These are phyloP conservation scores for Chlorella sp. DNA, from an alignment of 139 green algal genomes.

Conservation along the genomic window DNA sequence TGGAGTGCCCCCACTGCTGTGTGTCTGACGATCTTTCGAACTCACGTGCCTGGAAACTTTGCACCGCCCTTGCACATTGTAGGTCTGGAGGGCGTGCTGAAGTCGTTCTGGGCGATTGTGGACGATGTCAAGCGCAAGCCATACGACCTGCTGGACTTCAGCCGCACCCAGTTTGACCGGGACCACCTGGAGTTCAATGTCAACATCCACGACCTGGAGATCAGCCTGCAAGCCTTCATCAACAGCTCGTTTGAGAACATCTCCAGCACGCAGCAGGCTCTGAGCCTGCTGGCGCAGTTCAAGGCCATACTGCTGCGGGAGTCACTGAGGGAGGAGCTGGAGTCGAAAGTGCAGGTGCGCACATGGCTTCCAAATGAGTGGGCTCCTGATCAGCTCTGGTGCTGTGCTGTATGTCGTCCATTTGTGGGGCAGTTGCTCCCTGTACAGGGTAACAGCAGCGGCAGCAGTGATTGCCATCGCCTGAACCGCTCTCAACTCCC, in stretches of 20 bases:
- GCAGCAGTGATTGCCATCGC: too few species aligned
- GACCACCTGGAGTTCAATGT: conserved; percentile 95
- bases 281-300: conserved; percentile 84
- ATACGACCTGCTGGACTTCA: conserved; percentile 88
- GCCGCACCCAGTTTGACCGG: conserved; percentile 78
- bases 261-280: conserved; percentile 75
- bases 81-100: conserved; percentile 65
- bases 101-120: conserved; percentile 74
- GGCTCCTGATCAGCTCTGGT: too few species aligned
- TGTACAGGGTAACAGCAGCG: too few species aligned
- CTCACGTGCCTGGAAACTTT: too few species aligned
- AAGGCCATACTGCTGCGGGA: conserved; percentile 80
- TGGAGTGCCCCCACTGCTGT: too few species aligned
- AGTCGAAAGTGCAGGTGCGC: conserved; percentile 17
- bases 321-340: conserved; percentile 57
- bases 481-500: too few species aligned
- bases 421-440: too few species aligned
- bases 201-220: conserved; percentile 92
- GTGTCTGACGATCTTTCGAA: too few species aligned
- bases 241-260: conserved; percentile 82
- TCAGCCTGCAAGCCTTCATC: conserved; percentile 81
- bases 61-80: conserved; percentile 91
- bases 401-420: too few species aligned
- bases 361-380: too few species aligned
- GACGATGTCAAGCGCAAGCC: conserved; percentile 84